These are phyloP conservation scores for Closterium sp. DNA, from an alignment of 139 green algal species.

Conservation along the genomic window DNA sequence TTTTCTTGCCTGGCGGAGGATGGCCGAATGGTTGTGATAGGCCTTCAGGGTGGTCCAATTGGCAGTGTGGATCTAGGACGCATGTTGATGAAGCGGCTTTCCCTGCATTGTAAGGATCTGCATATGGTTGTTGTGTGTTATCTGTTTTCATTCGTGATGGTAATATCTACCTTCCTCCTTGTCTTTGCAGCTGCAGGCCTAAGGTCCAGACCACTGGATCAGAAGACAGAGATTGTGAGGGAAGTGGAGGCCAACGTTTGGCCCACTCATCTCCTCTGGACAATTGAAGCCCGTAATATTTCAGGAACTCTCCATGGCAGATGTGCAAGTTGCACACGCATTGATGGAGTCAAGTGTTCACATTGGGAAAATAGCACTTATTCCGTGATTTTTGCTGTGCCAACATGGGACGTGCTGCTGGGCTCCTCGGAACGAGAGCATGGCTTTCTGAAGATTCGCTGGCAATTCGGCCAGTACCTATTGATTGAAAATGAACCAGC, in stretches of 20 bases:
- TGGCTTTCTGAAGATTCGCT: too few species aligned
- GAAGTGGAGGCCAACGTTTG: neutral
- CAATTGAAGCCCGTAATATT: neutral
- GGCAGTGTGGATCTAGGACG: conserved; percentile 8
- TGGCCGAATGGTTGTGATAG: conserved; percentile 19
- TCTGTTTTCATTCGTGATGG: too few species aligned
- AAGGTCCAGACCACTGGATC: neutral
- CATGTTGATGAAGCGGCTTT: conserved; percentile 18
- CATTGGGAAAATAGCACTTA: neutral
- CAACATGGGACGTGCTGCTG: too few species aligned
- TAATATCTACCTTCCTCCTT: neutral
- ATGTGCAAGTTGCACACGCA: neutral
- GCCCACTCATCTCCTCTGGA: neutral
- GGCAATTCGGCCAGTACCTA: neutral
- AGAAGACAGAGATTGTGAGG: neutral
- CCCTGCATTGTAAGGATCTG: conserved; percentile 9
- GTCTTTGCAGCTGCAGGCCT: neutral
- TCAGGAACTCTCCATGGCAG: neutral
- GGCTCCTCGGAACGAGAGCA: too few species aligned
- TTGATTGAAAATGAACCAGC: neutral
- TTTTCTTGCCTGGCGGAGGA: neutral
- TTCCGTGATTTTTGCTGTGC: neutral
- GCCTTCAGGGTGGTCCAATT: conserved; percentile 9
- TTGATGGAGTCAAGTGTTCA: neutral
- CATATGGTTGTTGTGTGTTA: too few species aligned